Base-by-base conservation (phyloP, 2,329 filamentous ascomycete genomes). In the Neonectria hederae region DNA sequence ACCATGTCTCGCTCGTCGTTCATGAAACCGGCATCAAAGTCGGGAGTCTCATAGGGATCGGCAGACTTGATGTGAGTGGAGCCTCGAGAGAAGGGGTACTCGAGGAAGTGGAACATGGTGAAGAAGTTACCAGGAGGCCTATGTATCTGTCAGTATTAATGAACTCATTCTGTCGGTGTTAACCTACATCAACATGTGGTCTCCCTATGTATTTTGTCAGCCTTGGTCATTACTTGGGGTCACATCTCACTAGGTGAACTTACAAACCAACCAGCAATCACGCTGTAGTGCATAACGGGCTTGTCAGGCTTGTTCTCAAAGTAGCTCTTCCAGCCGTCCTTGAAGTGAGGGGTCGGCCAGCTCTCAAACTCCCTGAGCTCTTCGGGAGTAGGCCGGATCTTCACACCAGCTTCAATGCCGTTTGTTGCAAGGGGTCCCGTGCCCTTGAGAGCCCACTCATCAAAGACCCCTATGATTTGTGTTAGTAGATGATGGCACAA, bases 291-390 rank as follows among this genome's bases (percentile, higher is more conserved):
- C 92, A 94, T 94, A 46, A 94, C 91, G 0, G 92, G 92, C 84
- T 94, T 94, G 79, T 94, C 91, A 1, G 91, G 91, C 82, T 94
- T 94, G 76, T 94, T 80, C 82, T 93, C 91, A 79, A 94, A 95
- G 81, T 95, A 94, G 58, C 86, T 89, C 72, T 94, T 88, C 91
- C 91, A 95, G 2, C 91, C 91, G 7, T 86, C 85, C 49, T 84
- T 85, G 82, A 95, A 95, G 57, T 93, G 89, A 11, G 88, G 87
- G 52, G 88, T 92, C 0, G 92, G 91, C 90, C 92, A 93, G 7
- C 77, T 84, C 75, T 90, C 88, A 78, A 94, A 91, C 72, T 89
- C 82, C 54, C 85, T 83, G 19, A 92, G 83, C 72, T 94, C 92
- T 49, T 90, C 80, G 64, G 88, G 82, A 0, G 86, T 92, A 0